These are phyloP conservation scores for Aspergillus asperescens DNA, from an alignment of 495 filamentous ascomycete species.

Conservation along the genomic window DNA sequence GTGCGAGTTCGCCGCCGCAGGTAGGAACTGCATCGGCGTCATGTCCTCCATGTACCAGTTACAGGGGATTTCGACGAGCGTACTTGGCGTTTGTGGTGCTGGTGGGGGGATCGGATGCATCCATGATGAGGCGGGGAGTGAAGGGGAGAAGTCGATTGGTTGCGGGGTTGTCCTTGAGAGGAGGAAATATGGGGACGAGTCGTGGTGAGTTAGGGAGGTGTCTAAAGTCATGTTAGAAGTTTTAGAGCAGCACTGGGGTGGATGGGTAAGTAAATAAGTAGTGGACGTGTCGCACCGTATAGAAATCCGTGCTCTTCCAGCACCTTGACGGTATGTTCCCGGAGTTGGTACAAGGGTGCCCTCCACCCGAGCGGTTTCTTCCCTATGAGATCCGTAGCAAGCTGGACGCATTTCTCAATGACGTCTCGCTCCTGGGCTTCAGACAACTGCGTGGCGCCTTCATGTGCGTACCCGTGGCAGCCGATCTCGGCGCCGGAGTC, in stretches of 20 bases:
- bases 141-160: slow-evolving; percentile 39
- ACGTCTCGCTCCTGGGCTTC: slow-evolving; percentile 55
- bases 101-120: slow-evolving; percentile 43
- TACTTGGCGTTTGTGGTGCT: slow-evolving; percentile 13
- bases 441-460: slow-evolving; percentile 52
- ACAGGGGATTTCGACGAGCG: slow-evolving; percentile 41
- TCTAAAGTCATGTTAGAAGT: background rate
- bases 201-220: slow-evolving; percentile 28
- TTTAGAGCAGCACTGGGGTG: background rate
- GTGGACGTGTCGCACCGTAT: slow-evolving; percentile 38
- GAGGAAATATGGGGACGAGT: slow-evolving; percentile 42
- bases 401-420: slow-evolving; percentile 47
- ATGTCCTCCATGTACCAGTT: slow-evolving; percentile 48
- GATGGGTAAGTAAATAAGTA: background rate
- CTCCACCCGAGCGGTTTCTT: slow-evolving; percentile 52
- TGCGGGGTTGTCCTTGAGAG: slow-evolving; percentile 30
- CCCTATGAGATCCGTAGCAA: slow-evolving; percentile 45
- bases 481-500: slow-evolving; percentile 55
- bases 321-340: slow-evolving; percentile 49
- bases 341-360: slow-evolving; percentile 54
- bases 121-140: slow-evolving; percentile 37
- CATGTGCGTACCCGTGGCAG: slow-evolving; percentile 51
- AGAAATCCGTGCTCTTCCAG: slow-evolving; percentile 52
- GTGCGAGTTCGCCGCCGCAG: slow-evolving; percentile 38
- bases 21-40: slow-evolving; percentile 44